Evolutionary conservation across 75 land plant species (phyloP).

Genomic region (Cupressus sempervirens): DNA sequence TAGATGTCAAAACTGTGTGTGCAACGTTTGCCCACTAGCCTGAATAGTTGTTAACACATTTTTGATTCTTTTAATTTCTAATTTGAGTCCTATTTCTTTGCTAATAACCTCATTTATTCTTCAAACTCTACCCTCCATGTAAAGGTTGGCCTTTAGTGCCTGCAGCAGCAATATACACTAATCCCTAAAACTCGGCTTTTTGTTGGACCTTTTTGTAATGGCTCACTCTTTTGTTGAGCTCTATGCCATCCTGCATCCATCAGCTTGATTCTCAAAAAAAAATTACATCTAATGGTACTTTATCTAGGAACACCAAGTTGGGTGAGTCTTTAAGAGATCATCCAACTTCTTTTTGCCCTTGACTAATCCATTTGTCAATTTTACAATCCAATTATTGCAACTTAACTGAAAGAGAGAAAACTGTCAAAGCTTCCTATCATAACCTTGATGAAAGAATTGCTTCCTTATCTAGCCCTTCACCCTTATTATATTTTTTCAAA

Average conservation of each 20-base stretch:
- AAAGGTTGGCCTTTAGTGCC: not conserved
- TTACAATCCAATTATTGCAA: not conserved
- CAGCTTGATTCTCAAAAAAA: no score
- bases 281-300: no score
- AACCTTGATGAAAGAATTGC: not conserved
- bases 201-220: no score
- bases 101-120: not conserved
- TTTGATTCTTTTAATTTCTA: not conserved
- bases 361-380: not conserved
- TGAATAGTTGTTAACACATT: not conserved
- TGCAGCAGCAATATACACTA: no score
- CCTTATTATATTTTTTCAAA: not conserved
- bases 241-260: no score
- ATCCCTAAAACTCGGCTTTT: no score
- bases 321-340: not conserved
- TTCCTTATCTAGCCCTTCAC: not conserved
- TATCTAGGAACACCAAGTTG: no score
- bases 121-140: not conserved
- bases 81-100: not conserved
- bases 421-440: not conserved
- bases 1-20: not conserved
- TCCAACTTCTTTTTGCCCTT: not conserved
- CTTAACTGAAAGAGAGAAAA: not conserved
- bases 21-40: not conserved
- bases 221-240: no score